Base-by-base conservation (phyloP, 768 basidiomycete genomes). In the Butyriboletus loyo region DNA sequence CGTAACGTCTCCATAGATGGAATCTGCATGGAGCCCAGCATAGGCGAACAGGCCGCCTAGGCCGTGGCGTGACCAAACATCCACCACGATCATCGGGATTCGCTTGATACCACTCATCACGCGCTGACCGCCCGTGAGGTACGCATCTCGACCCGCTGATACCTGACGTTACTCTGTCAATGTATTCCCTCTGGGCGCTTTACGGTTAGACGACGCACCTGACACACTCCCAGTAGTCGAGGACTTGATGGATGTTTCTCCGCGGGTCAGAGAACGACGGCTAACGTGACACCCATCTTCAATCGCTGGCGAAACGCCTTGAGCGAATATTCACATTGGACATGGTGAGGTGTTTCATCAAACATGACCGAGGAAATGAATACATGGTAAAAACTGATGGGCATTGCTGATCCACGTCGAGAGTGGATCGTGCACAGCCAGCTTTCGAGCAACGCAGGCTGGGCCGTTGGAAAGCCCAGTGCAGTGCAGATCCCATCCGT, bases 41-140 rank as follows among this genome's bases (percentile, higher is more conserved):
- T 64, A 53, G 11, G 51, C 52, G 36, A 62, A 47, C 37, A 30
- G 1, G 1, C 19, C 14, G 5, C 2, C 21, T 30, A 13, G 62
- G 59, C 19, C 51, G 36, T 28, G 63, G 57, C 27, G 63, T 41
- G 30, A 53, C 52, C 21, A 63, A 52, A 27, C 46, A 42, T 22
- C 53, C 43, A 7, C 54, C 57, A 10, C 53, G 40, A 30, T 54
- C 60, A 31, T 55, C 60, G 21, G 51, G 41, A 48, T 19, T 28
- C 27, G 17, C 7, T 14, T 4, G 15, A 10, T 11, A n/a, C 27
- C 27, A 5, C 27, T 13, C 27, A 19, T 43, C 19, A 31, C 7
- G 25, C 19, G 4, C 21, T 7, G 13, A 30, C 8, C 4, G 5
- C 15, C 30, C 14, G 13, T 27, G 25, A 8, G 2, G 17, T 39